These are phyloP conservation scores for Carex littledalei DNA, from an alignment of 176 grass and related monocot species.

Conservation along the genomic window DNA sequence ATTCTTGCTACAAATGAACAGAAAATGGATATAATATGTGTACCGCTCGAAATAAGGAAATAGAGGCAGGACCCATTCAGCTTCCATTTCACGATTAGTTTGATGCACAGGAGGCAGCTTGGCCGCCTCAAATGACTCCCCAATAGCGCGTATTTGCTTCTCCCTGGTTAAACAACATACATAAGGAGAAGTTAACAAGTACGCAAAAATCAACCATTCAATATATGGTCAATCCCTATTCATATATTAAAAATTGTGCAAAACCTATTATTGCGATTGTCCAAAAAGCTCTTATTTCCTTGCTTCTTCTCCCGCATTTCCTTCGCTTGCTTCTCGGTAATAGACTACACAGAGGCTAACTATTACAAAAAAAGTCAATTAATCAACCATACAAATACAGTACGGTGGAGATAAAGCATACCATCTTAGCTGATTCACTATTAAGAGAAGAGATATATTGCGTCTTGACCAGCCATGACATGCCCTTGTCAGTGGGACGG, in stretches of 20 bases:
- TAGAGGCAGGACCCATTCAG: constrained; percentile 71
- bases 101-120: constrained; percentile 84
- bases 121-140: constrained; percentile 86
- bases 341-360: constrained; percentile 42
- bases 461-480: constrained; percentile 99
- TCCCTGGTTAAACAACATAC: constrained; percentile 51
- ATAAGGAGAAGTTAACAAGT: constrained; percentile 25
- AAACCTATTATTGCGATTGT: constrained; percentile 85
- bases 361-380: constrained; percentile 12
- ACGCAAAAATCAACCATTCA: constrained; percentile 16
- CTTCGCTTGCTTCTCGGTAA: constrained; percentile 98
- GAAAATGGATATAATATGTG: constrained; percentile 17
- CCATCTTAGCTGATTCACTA: constrained; percentile 76
- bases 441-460: constrained; percentile 97
- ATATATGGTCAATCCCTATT: constrained; percentile 3
- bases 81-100: constrained; percentile 71
- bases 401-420: constrained; percentile 33
- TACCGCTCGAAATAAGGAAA: constrained; percentile 91
- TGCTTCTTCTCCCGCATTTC: constrained; percentile 85
- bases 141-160: constrained; percentile 86
- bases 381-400: neutral
- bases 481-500: constrained; percentile 86
- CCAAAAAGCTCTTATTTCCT: constrained; percentile 65
- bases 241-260: constrained; percentile 20
- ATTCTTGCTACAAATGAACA: neutral